Conservation (phyloP, 352 stramenopile species). For the Peronospora farinosa region DNA sequence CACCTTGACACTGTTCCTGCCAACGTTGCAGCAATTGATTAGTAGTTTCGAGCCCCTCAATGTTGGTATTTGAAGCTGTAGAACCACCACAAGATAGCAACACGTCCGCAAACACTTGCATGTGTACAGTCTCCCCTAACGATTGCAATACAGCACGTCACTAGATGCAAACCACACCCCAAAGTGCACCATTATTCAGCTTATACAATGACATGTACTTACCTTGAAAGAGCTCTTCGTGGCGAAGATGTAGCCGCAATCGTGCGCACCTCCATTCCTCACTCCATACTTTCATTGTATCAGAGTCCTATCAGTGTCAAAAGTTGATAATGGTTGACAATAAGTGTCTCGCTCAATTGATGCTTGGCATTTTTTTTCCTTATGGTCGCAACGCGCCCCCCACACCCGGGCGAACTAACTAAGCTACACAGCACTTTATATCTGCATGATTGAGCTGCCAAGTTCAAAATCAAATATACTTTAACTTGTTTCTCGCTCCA, state of each 20-base stretch:
- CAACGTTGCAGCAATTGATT: slow-evolving; percentile 28
- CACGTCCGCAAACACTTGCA: slow-evolving; percentile 35
- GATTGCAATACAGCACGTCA: slow-evolving; percentile 1
- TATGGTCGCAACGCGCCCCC: slow-evolving; percentile 6
- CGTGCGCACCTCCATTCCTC: slow-evolving; percentile 62
- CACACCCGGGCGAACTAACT: slow-evolving; percentile 4
- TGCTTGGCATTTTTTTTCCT: slow-evolving; percentile 8
- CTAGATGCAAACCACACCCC: slow-evolving; percentile 3
- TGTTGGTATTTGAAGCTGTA: slow-evolving; percentile 1
- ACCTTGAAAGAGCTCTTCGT: slow-evolving; percentile 63
- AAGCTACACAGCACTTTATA: not conserved
- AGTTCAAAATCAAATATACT: slow-evolving; percentile 27
- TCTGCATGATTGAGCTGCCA: not conserved
- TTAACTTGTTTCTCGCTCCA: slow-evolving; percentile 21
- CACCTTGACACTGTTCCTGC: slow-evolving; percentile 38
- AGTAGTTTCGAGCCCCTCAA: not conserved
- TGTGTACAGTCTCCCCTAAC: slow-evolving; percentile 37
- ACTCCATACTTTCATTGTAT: slow-evolving; percentile 46
- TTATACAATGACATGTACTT: slow-evolving; percentile 1
- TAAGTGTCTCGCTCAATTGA: not conserved
- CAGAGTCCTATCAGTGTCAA: slow-evolving; percentile 7
- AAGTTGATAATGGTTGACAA: slow-evolving; percentile 2
- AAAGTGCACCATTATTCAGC: slow-evolving; percentile 1
- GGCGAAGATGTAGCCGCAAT: slow-evolving; percentile 46
- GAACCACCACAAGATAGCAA: not conserved